A percentile compares a stretch with the other conserved stretches of the same genome.
phyloP scores from a whole-genome alignment of 495 filamentous ascomycete species.

The Umbilicaria muhlenbergii region DNA sequence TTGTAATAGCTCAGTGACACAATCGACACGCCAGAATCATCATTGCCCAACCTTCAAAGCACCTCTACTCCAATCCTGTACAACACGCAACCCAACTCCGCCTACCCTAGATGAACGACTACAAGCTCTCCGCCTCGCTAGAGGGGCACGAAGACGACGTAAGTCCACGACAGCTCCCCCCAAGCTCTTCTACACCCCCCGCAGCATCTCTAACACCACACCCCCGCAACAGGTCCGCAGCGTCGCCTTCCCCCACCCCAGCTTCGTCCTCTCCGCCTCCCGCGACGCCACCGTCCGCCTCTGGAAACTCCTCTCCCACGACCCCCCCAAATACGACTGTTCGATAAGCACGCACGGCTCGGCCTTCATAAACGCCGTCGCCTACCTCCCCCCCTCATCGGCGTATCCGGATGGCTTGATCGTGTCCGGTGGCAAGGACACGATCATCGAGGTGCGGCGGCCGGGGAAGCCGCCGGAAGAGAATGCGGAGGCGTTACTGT shows the following conservation, averaged over 20 bases:
- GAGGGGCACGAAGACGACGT: constrained; percentile 75
- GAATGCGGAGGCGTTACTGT: constrained; percentile 68
- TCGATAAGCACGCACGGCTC: constrained; percentile 59
- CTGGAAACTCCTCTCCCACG: constrained; percentile 56
- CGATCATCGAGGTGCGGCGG: constrained; percentile 79
- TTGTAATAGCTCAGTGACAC: no score
- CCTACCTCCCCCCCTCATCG: constrained; percentile 56
- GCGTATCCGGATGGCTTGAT: constrained; percentile 66
- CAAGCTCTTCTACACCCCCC: constrained; percentile 3
- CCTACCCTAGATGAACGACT: constrained; percentile 33
- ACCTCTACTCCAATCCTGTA: no score
- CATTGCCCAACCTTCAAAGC: no score
- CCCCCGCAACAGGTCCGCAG: constrained; percentile 55
- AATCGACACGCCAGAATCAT: no score
- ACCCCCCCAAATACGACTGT: constrained; percentile 57
- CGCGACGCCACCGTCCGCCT: constrained; percentile 79
- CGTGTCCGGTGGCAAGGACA: constrained; percentile 74
- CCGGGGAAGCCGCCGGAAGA: constrained; percentile 46
- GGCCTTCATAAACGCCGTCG: constrained; percentile 70
- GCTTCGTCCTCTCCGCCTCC: constrained; percentile 67
- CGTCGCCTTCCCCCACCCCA: constrained; percentile 62
- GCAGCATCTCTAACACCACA: neutral
- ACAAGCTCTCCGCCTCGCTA: constrained; percentile 71
- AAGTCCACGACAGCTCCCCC: constrained; percentile 20
- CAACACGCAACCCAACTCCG: no score